Base-by-base conservation (phyloP, 352 stramenopile genomes). In the Pythium plurisporium region DNA sequence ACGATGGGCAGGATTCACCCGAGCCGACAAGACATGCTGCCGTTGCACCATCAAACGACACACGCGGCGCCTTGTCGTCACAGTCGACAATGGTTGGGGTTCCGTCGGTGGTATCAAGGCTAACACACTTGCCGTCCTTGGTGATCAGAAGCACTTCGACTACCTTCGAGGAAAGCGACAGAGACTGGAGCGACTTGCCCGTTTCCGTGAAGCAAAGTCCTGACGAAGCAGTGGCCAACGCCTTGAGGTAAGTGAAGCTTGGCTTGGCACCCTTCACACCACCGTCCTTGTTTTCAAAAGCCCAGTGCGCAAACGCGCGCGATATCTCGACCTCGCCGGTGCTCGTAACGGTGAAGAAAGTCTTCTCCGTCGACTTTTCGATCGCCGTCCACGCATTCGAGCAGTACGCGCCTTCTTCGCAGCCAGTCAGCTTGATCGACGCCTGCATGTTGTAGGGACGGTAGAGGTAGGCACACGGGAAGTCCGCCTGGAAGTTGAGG, bases 241-340 rank as follows among this genome's bases (percentile, higher is more conserved):
- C 43, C 42, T 61, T 61, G 42, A 61, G 53, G 43, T 54, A 61
- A 23, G 53, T 61, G 34, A 61, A 61, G 7, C 3, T 34, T 3
- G 53, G 53, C 31, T 45, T 43, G 20, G 33, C 15, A 11, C 42
- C 48, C 43, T 61, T 61, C 5, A 22, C 20, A 25, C 53, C 53
- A 4, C 53, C 53, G 25, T 54, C 43, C 53, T 25, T 50, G 53
- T 61, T 61, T 26, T 61, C 53, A 30, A 61, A 61, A 11, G 53
- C 53, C 53, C 53, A 61, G 43, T 61, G 53, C 17, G 53, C 53
- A 34, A 61, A 53, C 23, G 53, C 31, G 29, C 53, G 53, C 5
- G 53, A 61, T 12, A 51, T 54, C 34, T 61, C 14, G 8, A 61
- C 26, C 4, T 17, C 26, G 9, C 53, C 53, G 26, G 22, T 50